Percentiles rank a stretch among this genome's conserved stretches.
These are phyloP conservation scores for Globisporangium acanthophoron DNA, from an alignment of 352 stramenopile species.

Conservation along the genomic window DNA sequence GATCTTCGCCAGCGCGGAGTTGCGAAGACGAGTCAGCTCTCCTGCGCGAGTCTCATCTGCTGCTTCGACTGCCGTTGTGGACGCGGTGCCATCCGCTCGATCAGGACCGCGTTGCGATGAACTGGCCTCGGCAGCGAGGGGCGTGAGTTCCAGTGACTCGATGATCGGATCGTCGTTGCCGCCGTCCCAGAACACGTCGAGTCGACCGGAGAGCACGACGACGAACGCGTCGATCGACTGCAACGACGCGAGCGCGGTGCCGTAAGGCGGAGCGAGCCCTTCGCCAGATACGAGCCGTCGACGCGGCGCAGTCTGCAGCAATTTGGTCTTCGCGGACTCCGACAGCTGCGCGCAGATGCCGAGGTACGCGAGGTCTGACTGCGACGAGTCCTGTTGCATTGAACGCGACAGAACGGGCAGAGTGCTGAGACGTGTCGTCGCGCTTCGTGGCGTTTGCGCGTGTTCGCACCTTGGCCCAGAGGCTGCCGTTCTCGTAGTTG, in stretches of 20 bases:
- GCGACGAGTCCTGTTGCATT: slow-evolving; percentile 20
- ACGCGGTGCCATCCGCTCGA: background rate
- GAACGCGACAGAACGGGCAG: background rate
- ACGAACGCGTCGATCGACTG: slow-evolving; percentile 17
- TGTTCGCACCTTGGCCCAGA: slow-evolving; percentile 7
- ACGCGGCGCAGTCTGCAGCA: slow-evolving; percentile 24
- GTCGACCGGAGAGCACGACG: slow-evolving; percentile 29
- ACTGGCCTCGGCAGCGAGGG: background rate
- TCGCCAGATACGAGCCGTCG: slow-evolving; percentile 16
- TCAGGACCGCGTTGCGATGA: background rate
- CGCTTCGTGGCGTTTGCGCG: background rate
- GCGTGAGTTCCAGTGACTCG: background rate
- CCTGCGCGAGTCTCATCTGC: background rate
- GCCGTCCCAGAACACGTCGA: slow-evolving; percentile 47
- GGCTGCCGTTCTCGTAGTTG: slow-evolving; percentile 18
- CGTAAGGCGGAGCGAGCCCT: slow-evolving; percentile 10
- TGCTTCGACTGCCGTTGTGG: background rate
- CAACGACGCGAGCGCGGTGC: background rate
- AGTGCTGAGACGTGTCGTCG: background rate
- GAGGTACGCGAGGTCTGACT: slow-evolving; percentile 32
- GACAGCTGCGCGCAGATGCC: slow-evolving; percentile 37
- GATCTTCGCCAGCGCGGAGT: slow-evolving; percentile 21
- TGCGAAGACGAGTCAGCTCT: slow-evolving; percentile 6
- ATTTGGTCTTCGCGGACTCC: slow-evolving; percentile 17
- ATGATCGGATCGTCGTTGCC: slow-evolving; percentile 5